Base-by-base conservation (phyloP, 2,329 filamentous ascomycete species). In the Fusarium sp. region DNA sequence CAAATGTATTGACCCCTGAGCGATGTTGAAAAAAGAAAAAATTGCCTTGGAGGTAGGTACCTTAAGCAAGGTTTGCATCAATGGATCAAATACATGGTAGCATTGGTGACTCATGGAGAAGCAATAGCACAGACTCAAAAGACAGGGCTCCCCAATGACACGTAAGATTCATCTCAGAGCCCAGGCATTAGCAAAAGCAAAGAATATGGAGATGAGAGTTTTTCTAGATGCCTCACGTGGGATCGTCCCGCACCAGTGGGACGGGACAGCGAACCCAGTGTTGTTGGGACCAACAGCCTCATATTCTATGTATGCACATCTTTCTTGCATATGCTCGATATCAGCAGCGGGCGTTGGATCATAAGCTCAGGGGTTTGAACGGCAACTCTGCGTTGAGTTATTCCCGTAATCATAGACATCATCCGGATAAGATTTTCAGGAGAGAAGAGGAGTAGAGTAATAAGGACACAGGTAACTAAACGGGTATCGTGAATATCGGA, bases 151-250 rank as follows among this genome's bases (percentile, higher is more conserved):
- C 33, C 39, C 24, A 20, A 45, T 64, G 66, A 69, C 66, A 64
- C 66, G 65, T 69, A 69, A 36, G 38, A 47, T 57, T 41, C 28
- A 41, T 53, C 68, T 31, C 36, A 42, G 41, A 58, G 53, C 36
- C 41, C 26, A 44, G 36, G 48, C 35, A n/a, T 35, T 36, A 26
- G 38, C 13, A 47, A 47, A 68, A 53, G 38, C 50, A 64, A 68
- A 71, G 63, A 60, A 36, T 58, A 63, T 68, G 44, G 50, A 53
- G 48, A 67, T 54, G 39, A 28, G 30, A 51, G 41, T 38, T 73
- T 62, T 54, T 62, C 31, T 24, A 54, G 45, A 71, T 71, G 70
- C 53, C 38, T 58, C 70, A 71, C 70, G 70, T 73, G 71, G 54
- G 44, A 65, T 41, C 31, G 70, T 71, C 64, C 71, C 71, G 73